Percentiles rank a stretch among this genome's conserved stretches.
phyloP scores from a whole-genome alignment of 768 basidiomycete species.

The Nidularia pulvinata region DNA sequence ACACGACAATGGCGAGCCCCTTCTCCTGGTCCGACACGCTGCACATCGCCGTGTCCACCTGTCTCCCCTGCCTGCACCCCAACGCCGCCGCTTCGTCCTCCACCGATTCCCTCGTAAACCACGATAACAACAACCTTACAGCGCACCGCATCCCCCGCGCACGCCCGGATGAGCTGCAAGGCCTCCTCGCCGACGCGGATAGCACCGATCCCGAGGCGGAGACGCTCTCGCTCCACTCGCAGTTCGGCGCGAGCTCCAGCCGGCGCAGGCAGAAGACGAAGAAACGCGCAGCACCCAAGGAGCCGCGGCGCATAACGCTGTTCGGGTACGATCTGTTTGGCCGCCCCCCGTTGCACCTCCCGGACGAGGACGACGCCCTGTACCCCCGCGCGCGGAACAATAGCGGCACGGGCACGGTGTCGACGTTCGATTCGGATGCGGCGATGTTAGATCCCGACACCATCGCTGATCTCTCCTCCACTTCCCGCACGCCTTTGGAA shows the following conservation, averaged over 20 bases:
- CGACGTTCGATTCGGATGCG: conserved; percentile 71
- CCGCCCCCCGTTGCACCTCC: conserved; percentile 52
- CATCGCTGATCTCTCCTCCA: conserved; percentile 48
- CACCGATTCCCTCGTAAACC: conserved; percentile 12
- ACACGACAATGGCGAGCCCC: too few relatives aligned
- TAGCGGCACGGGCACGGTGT: conserved; percentile 15
- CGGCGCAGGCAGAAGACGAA: conserved; percentile 20
- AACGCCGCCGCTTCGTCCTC: conserved; percentile 12
- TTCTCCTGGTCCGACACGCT: conserved; percentile 65
- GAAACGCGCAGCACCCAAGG: neutral
- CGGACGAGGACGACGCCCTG: conserved; percentile 45
- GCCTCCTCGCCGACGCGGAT: conserved; percentile 27
- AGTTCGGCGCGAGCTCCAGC: conserved; percentile 38
- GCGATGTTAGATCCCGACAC: conserved; percentile 58
- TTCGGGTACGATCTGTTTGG: conserved; percentile 75
- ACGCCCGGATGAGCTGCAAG: conserved; percentile 34
- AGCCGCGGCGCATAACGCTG: conserved; percentile 42
- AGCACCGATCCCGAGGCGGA: conserved; percentile 55
- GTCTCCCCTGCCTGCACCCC: conserved; percentile 53
- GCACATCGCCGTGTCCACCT: conserved; percentile 57
- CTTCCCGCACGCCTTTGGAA: conserved; percentile 5
- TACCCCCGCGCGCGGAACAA: neutral
- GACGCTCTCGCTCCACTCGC: conserved; percentile 67
- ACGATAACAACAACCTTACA: conserved; percentile 15
- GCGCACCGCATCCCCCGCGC: conserved; percentile 32